Base-by-base conservation (phyloP, 169 alveolate genomes). In the Theileria parva region DNA sequence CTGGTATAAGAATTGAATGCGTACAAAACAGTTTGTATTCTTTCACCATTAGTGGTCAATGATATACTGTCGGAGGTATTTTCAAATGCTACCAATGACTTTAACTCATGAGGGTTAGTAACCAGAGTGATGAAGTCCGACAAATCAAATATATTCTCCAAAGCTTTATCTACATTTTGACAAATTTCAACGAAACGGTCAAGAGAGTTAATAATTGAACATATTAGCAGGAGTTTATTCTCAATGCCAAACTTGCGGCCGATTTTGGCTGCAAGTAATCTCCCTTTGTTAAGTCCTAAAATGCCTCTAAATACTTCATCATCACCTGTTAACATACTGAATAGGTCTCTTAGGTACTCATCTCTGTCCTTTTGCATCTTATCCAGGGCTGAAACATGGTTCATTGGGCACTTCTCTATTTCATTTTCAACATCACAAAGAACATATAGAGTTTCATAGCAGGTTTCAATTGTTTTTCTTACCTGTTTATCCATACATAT, bases 311-410 rank as follows among this genome's bases (percentile, higher is more conserved):
- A 30, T 11, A 74, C 34, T 53, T 63, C 48, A n/a, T 4, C 8
- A 17, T 79, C 89, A 1, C 78, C 77, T 25, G 85, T 83, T 30
- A 83, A 71, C 34, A 79, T 53, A 25, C 21, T 37, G 37, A 59
- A 83, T n/a, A 83, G 65, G 44, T 83, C 80, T 60, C 77, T 37
- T n/a, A 83, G 81, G 25, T 70, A 44, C 28, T 74, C 85, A 27
- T 83, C 86, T 34, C 86, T 61, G 81, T 83, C 86, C 68, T 72
- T 77, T 34, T 83, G 89, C 89, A 83, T 83, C 66, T 83, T 83
- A 69, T 83, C 86, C 32, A 83, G 74, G 17, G 89, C 89, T 9
- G 89, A 79, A 34, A 83, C 89, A 76, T 83, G 89, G 81, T 83
- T 83, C 89, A 83, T 83, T 19, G 89, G 89, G 39, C 89, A 83